A percentile compares a stretch with the other conserved stretches of the same genome.
phyloP scores from a whole-genome alignment of 2,329 filamentous ascomycete genomes.

The Ceratocystis diversiconidia region DNA sequence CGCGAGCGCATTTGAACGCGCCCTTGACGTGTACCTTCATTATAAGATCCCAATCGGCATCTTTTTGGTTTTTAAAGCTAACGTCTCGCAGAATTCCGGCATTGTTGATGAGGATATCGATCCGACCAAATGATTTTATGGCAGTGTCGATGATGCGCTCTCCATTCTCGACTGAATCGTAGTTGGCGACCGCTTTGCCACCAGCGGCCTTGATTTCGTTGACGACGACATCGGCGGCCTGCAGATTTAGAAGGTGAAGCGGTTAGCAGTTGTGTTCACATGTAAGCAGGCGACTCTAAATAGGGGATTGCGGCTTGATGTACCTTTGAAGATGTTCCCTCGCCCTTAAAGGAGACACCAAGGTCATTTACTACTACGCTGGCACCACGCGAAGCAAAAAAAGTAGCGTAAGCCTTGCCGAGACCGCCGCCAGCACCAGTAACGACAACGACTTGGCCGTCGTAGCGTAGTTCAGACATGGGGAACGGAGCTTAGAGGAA shows the following conservation, averaged over 20 bases:
- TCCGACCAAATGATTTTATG: conserved; percentile 65
- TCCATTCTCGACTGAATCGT: conserved; percentile 85
- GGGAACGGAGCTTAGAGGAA: conserved; percentile 19
- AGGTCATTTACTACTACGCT: conserved; percentile 96
- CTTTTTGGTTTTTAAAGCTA: conserved; percentile 98
- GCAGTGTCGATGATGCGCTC: conserved; percentile 88
- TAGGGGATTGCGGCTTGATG: conserved; percentile 20
- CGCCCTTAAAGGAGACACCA: conserved; percentile 82
- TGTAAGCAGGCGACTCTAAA: neutral
- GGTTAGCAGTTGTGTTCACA: neutral
- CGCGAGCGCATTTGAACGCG: conserved; percentile 86
- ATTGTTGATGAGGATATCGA: conserved; percentile 96
- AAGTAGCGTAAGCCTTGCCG: conserved; percentile 69
- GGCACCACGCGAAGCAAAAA: conserved; percentile 83
- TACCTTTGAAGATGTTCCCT: conserved; percentile 78
- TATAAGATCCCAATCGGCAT: conserved; percentile 91
- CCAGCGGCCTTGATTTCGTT: conserved; percentile 73
- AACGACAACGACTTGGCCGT: conserved; percentile 71
- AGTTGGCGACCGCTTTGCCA: conserved; percentile 94
- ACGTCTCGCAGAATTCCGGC: conserved; percentile 89
- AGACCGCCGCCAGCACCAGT: conserved; percentile 70
- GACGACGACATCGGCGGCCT: conserved; percentile 74
- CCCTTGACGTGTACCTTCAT: conserved; percentile 86
- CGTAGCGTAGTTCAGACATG: conserved; percentile 64
- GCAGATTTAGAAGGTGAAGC: neutral